These are phyloP conservation scores for Ganoderma leucocontextum DNA, from an alignment of 1,284 basidiomycete species.

Conservation along the genomic window DNA sequence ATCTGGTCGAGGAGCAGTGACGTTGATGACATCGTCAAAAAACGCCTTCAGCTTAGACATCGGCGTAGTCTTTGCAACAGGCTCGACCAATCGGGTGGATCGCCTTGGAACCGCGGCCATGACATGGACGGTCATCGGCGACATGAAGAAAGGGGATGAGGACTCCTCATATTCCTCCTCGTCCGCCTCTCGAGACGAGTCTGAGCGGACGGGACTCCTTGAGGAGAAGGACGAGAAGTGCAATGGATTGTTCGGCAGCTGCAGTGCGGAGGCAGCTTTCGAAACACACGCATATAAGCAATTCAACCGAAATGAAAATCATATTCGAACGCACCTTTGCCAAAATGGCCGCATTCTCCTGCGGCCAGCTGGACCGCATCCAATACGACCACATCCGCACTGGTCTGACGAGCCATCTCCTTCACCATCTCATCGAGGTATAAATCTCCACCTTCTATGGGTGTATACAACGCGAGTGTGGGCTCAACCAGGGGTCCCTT, in stretches of 20 bases:
- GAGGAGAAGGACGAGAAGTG: slow-evolving; percentile 60
- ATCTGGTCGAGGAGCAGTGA: slow-evolving; percentile 46
- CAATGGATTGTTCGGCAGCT: slow-evolving; percentile 75
- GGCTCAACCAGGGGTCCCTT: slow-evolving; percentile 69
- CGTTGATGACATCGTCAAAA: slow-evolving; percentile 78
- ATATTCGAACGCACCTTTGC: slow-evolving; percentile 58
- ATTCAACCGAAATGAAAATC: background rate
- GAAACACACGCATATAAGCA: background rate
- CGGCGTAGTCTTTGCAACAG: slow-evolving; percentile 44
- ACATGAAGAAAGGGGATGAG: slow-evolving; percentile 39
- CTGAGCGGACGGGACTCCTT: slow-evolving; percentile 36
- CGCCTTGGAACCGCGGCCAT: slow-evolving; percentile 54
- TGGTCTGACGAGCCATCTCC: slow-evolving; percentile 75
- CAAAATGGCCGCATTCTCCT: slow-evolving; percentile 81
- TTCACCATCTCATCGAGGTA: slow-evolving; percentile 81
- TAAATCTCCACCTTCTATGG: slow-evolving; percentile 85
- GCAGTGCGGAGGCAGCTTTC: slow-evolving; percentile 68
- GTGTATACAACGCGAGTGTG: slow-evolving; percentile 82
- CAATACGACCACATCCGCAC: slow-evolving; percentile 82
- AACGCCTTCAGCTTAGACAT: slow-evolving; percentile 69
- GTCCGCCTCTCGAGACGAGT: slow-evolving; percentile 44
- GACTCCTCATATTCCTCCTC: slow-evolving; percentile 60
- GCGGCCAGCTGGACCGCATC: slow-evolving; percentile 85
- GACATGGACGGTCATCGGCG: slow-evolving; percentile 71
- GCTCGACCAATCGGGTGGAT: slow-evolving; percentile 43